These are phyloP conservation scores for Cynanchum wilfordii DNA, from an alignment of 257 asterid genomes.

Conservation along the genomic window DNA sequence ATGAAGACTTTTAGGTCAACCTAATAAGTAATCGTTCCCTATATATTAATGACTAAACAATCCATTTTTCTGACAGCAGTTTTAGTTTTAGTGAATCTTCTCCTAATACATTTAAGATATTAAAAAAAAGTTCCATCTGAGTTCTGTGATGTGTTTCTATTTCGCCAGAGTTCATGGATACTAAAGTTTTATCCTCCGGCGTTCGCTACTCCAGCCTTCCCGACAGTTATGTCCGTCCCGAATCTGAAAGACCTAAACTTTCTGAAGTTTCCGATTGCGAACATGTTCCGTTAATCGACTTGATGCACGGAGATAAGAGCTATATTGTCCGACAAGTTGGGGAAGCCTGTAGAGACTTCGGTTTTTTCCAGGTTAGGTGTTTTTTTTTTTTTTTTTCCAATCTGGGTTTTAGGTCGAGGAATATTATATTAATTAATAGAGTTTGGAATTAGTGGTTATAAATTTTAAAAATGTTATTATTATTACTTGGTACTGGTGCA, in stretches of 20 bases:
- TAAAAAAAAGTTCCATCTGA: neutral
- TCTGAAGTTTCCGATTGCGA: slow-evolving; percentile 41
- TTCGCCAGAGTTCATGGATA: slow-evolving; percentile 34
- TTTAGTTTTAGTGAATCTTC: too few relatives aligned
- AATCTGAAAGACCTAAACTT: slow-evolving; percentile 55
- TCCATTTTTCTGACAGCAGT: too few relatives aligned
- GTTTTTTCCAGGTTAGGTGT: slow-evolving; percentile 66
- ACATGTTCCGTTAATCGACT: slow-evolving; percentile 63
- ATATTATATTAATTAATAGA: neutral
- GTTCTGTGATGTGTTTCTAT: neutral
- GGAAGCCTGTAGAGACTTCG: slow-evolving; percentile 52
- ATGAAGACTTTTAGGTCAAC: too few relatives aligned
- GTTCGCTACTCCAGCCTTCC: slow-evolving; percentile 44
- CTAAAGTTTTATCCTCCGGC: slow-evolving; percentile 61
- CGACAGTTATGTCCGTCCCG: slow-evolving; percentile 63
- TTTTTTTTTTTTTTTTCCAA: neutral
- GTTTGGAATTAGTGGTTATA: too few relatives aligned
- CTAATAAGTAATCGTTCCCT: too few relatives aligned
- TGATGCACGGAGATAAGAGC: slow-evolving; percentile 34
- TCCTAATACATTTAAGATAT: too few relatives aligned
- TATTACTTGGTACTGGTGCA: slow-evolving; percentile 2
- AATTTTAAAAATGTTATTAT: too few relatives aligned
- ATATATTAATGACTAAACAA: too few relatives aligned
- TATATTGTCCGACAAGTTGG: slow-evolving; percentile 42
- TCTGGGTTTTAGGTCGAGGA: neutral